Evolutionary conservation across 352 stramenopile species (phyloP), one percentile per base, ranked within the genome.

Genomic region (Pelagophyceae sp.): DNA sequence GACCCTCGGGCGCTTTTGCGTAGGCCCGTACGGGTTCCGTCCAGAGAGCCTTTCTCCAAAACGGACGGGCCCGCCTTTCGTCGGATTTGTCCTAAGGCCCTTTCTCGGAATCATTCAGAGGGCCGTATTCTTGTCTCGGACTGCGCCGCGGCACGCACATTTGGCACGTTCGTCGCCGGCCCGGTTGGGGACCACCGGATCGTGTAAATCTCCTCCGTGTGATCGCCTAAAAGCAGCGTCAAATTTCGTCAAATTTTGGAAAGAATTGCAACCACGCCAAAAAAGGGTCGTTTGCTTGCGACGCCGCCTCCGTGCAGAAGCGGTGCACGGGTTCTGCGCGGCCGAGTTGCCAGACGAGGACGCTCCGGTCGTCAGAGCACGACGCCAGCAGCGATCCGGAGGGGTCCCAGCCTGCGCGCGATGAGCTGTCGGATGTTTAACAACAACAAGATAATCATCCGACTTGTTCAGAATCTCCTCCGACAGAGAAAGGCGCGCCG

Each of bases 361-460:
- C 94, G 33, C 95, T 97, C 80, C 90, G 95, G 85, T 99, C 96
- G 81, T 99, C 96, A 0, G 94, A 98, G 83, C 95, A 99, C 51
- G 92, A 98, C 5, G 95, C 95, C 35, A 99, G 86, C 33, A 97
- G 84, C 6, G 83, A 87, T 0, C 94, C 93, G 2, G 89, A 94
- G 15, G 94, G 93, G 85, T 97, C 93, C 96, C 95, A 99, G 79
- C n/a, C n/a, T n/a, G n/a, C n/a, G n/a, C n/a, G n/a, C n/a, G n/a
- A n/a, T n/a, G n/a, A n/a, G n/a, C n/a, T n/a, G n/a, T n/a, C n/a
- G n/a, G n/a, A n/a, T n/a, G n/a, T n/a, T n/a, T n/a, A n/a, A n/a
- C n/a, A n/a, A n/a, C n/a, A n/a, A n/a, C n/a, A n/a, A n/a, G n/a
- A n/a, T n/a, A n/a, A n/a, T n/a, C n/a, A n/a, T n/a, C n/a, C n/a